A percentile compares a stretch with the other conserved stretches of the same genome.
These are phyloP conservation scores for Phlyctochytrium bullatum DNA, from an alignment of 192 early-diverging fungal genomes.

Conservation along the genomic window DNA sequence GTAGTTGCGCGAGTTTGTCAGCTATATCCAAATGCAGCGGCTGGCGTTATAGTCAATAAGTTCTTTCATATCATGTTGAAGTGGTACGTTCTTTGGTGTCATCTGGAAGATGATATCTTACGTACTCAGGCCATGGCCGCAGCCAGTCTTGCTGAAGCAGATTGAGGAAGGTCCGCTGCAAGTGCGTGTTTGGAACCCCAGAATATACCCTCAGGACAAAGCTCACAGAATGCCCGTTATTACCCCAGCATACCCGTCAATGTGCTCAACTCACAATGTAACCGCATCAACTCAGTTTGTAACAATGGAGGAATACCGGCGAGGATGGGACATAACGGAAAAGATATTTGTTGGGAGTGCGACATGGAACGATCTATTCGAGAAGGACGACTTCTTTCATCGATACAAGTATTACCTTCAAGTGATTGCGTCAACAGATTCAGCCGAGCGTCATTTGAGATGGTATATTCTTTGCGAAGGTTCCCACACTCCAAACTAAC, in stretches of 20 bases:
- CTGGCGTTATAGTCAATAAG: slow-evolving; percentile 77
- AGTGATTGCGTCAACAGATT: slow-evolving; percentile 74
- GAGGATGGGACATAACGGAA: slow-evolving; percentile 72
- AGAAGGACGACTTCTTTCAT: slow-evolving; percentile 84
- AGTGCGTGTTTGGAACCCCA: slow-evolving; percentile 94
- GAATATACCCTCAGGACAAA: slow-evolving; percentile 74
- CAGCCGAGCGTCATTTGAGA: slow-evolving; percentile 70
- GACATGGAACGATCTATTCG: slow-evolving; percentile 82
- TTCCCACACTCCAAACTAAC: not conserved
- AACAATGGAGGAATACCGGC: slow-evolving; percentile 81
- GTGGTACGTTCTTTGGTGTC: slow-evolving; percentile 55
- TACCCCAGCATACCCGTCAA: slow-evolving; percentile 97
- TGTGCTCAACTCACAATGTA: slow-evolving; percentile 98
- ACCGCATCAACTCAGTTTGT: slow-evolving; percentile 79
- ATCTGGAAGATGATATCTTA: slow-evolving; percentile 6
- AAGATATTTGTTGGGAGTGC: slow-evolving; percentile 72
- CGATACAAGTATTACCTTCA: slow-evolving; percentile 88
- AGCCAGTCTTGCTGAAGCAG: slow-evolving; percentile 81
- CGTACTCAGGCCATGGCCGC: slow-evolving; percentile 74
- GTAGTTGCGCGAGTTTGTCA: slow-evolving; percentile 92
- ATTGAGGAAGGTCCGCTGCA: slow-evolving; percentile 82
- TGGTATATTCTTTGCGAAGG: slow-evolving; percentile 46
- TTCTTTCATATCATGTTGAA: slow-evolving; percentile 85
- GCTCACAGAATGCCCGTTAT: slow-evolving; percentile 96
- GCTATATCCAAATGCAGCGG: slow-evolving; percentile 91